A percentile compares a stretch with the other conserved stretches of the same genome.
These are phyloP conservation scores for Strobilomyces dryophilus DNA, from an alignment of 768 basidiomycete species.

Conservation along the genomic window DNA sequence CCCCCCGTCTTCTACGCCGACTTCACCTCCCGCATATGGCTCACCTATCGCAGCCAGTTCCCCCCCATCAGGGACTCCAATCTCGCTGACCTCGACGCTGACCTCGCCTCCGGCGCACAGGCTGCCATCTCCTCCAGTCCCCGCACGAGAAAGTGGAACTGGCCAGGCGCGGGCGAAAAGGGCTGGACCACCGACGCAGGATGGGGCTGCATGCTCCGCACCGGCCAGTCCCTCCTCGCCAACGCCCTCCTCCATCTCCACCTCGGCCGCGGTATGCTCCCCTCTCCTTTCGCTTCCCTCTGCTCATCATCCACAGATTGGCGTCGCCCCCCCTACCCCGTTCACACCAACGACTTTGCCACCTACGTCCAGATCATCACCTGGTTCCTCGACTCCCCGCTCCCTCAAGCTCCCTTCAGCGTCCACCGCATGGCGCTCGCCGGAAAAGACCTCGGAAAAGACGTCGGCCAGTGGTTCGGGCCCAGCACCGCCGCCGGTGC, in stretches of 20 bases:
- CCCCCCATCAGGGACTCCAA: slow-evolving; percentile 68
- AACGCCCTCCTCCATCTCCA: slow-evolving; percentile 75
- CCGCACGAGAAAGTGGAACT: slow-evolving; percentile 55
- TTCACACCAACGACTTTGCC: slow-evolving; percentile 64
- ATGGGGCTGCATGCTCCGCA: slow-evolving; percentile 91
- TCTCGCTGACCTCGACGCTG: slow-evolving; percentile 40
- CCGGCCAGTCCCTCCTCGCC: slow-evolving; percentile 79
- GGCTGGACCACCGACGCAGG: slow-evolving; percentile 84
- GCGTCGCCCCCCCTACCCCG: slow-evolving; percentile 65
- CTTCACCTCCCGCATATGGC: slow-evolving; percentile 84
- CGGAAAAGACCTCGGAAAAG: slow-evolving; percentile 91
- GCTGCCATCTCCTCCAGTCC: slow-evolving; percentile 39
- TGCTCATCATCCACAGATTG: slow-evolving; percentile 56
- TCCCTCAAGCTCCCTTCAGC: slow-evolving; percentile 82
- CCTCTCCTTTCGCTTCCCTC: slow-evolving; percentile 1
- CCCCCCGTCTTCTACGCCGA: slow-evolving; percentile 83
- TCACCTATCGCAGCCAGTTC: slow-evolving; percentile 90
- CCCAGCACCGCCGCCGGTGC: slow-evolving; percentile 97
- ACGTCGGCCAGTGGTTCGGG: slow-evolving; percentile 97
- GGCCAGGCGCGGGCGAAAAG: slow-evolving; percentile 61
- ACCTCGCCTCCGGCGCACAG: slow-evolving; percentile 27
- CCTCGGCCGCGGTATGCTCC: slow-evolving; percentile 60
- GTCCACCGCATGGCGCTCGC: slow-evolving; percentile 95
- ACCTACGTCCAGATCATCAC: slow-evolving; percentile 88
- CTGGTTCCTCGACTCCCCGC: slow-evolving; percentile 93